Conservation (phyloP, 73 alveolate genomes). For the Uronychia setigera region DNA sequence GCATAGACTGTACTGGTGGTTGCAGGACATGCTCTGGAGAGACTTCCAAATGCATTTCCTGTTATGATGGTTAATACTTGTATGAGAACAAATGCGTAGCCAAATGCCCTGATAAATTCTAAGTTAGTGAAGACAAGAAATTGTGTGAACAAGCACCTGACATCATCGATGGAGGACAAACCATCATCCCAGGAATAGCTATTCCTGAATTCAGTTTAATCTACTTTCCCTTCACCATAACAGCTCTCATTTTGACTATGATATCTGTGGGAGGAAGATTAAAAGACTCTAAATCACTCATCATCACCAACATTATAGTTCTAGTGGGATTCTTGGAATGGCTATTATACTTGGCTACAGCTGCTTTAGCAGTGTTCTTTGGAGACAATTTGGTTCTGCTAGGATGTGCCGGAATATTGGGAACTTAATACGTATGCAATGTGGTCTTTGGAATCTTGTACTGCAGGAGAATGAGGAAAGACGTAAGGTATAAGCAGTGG, state of each 20-base stretch:
- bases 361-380: background rate
- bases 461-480: background rate
- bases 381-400: too few species aligned
- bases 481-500: background rate
- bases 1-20: background rate
- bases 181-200: background rate
- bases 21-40: slow-evolving; percentile 10
- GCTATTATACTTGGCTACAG: background rate
- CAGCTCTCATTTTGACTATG: slow-evolving; percentile 5
- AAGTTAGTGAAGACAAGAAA: background rate
- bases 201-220: background rate
- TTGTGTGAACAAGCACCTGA: slow-evolving; percentile 11
- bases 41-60: slow-evolving; percentile 18
- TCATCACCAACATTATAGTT: slow-evolving; percentile 3
- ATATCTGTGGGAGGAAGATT: slow-evolving; percentile 33
- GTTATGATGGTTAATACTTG: slow-evolving; percentile 12
- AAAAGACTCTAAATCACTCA: slow-evolving; percentile 30
- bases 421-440: background rate
- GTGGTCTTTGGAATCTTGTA: background rate
- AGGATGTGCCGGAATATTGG: too few species aligned
- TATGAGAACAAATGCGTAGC: slow-evolving; percentile 10
- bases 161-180: background rate
- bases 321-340: slow-evolving; percentile 20
- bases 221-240: slow-evolving; percentile 24
- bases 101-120: slow-evolving; percentile 17